Evolutionary conservation across 306 rosid genomes (phyloP).

Genomic region (barrel medic (Medicago truncatula)): DNA sequence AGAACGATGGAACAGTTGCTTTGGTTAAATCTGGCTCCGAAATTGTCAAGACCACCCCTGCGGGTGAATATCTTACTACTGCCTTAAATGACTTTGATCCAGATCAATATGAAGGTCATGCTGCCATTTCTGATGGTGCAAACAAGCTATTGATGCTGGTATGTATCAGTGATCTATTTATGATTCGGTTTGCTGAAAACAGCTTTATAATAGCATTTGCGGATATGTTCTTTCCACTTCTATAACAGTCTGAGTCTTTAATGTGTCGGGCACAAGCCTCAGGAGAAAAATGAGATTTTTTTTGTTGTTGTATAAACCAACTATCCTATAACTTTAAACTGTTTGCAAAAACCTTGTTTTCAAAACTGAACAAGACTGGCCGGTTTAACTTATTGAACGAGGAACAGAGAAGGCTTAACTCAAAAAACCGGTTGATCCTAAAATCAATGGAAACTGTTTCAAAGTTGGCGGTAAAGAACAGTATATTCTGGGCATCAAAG

Average conservation of each 20-base stretch:
- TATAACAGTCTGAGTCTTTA: constrained; percentile 4
- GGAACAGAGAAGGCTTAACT: constrained; percentile 6
- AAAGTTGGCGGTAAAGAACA: not conserved
- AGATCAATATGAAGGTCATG: constrained; percentile 92
- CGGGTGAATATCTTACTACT: constrained; percentile 98
- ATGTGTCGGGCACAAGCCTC: constrained; percentile 1
- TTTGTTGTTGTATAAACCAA: not conserved
- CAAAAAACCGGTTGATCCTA: not conserved
- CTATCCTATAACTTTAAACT: constrained; percentile 1
- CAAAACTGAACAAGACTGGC: not conserved
- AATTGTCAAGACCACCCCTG: constrained; percentile 80
- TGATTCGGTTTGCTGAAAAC: constrained; percentile 25
- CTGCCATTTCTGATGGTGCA: constrained; percentile 98
- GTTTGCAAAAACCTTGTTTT: not conserved
- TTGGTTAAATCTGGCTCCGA: constrained; percentile 80
- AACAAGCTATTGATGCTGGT: constrained; percentile 99
- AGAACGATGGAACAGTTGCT: constrained; percentile 83
- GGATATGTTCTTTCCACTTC: constrained; percentile 34
- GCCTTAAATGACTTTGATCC: constrained; percentile 94
- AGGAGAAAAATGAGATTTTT: not conserved
- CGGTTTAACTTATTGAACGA: not conserved
- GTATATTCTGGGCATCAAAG: constrained; percentile 12
- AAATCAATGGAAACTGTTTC: not conserved
- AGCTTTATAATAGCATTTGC: constrained; percentile 17
- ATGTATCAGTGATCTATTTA: constrained; percentile 41